These are phyloP conservation scores for Myochromella boudieri DNA, from an alignment of 768 basidiomycete genomes.

Conservation along the genomic window DNA sequence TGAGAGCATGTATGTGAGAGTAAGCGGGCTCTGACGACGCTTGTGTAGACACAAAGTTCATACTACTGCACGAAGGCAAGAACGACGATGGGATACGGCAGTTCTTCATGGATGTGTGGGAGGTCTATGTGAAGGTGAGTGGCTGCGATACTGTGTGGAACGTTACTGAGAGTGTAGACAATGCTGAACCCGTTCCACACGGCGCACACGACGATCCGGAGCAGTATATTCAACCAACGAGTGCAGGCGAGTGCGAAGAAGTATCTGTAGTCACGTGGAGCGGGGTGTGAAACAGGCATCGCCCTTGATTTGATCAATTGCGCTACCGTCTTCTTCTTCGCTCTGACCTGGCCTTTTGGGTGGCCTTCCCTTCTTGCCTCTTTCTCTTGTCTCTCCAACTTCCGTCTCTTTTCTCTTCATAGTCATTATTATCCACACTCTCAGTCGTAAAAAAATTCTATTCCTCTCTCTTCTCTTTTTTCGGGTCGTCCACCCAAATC, in stretches of 20 bases:
- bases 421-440: conserved; percentile 20
- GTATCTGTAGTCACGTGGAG: conserved; percentile 52
- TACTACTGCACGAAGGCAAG: conserved; percentile 91
- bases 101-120: conserved; percentile 97
- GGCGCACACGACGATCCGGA: conserved; percentile 81
- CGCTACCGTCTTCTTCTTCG: conserved; percentile 27
- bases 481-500: conserved; percentile 19
- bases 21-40: conserved; percentile 18
- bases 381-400: conserved; percentile 30
- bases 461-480: conserved; percentile 13
- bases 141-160: background rate
- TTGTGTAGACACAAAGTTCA: conserved; percentile 85
- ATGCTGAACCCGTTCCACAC: conserved; percentile 96
- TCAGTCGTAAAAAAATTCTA: conserved; percentile 17
- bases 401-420: conserved; percentile 27
- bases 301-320: conserved; percentile 23
- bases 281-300: conserved; percentile 17
- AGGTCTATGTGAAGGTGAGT: conserved; percentile 91
- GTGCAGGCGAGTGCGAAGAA: conserved; percentile 87
- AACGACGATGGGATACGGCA: conserved; percentile 95
- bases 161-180: conserved; percentile 47
- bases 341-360: conserved; percentile 33
- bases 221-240: conserved; percentile 76
- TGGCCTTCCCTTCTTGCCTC: conserved; percentile 29
- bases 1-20: conserved; percentile 41